Evolutionary conservation across 2,329 filamentous ascomycete genomes (phyloP).

Genomic region (Alternaria arborescens): DNA sequence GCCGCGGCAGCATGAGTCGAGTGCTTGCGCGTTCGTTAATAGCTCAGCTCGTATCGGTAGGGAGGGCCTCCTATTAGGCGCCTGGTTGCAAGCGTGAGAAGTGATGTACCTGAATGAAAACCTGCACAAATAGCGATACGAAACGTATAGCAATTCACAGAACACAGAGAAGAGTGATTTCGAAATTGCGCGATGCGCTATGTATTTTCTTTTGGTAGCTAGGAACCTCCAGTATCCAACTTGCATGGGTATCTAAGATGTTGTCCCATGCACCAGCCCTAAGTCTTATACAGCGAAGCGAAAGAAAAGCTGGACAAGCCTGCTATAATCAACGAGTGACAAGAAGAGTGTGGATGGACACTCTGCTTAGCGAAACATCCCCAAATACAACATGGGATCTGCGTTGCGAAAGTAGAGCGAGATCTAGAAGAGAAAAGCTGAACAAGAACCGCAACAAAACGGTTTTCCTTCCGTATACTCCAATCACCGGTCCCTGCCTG

Average conservation of each 20-base stretch:
- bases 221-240: slow-evolving; percentile 22
- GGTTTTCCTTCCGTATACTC: slow-evolving; percentile 29
- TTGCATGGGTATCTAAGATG: slow-evolving; percentile 28
- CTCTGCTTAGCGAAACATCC: slow-evolving; percentile 18
- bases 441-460: slow-evolving; percentile 16
- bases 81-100: background rate
- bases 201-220: slow-evolving; percentile 23
- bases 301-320: slow-evolving; percentile 10
- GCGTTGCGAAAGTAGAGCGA: slow-evolving; percentile 9
- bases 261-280: slow-evolving; percentile 26
- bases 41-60: slow-evolving; percentile 1
- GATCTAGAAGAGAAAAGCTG: slow-evolving; percentile 21
- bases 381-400: slow-evolving; percentile 35
- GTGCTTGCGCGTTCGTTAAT: background rate
- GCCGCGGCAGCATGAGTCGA: slow-evolving; percentile 1
- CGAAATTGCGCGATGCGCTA: slow-evolving; percentile 8
- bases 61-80: background rate
- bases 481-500: slow-evolving; percentile 31
- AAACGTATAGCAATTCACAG: background rate
- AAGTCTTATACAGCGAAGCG: slow-evolving; percentile 40
- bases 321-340: slow-evolving; percentile 36
- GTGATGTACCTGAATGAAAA: background rate
- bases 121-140: background rate
- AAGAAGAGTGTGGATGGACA: slow-evolving; percentile 29
- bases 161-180: background rate